Evolutionary conservation across 345 rosid species (phyloP).

Genomic region (Sonneratia alba): DNA sequence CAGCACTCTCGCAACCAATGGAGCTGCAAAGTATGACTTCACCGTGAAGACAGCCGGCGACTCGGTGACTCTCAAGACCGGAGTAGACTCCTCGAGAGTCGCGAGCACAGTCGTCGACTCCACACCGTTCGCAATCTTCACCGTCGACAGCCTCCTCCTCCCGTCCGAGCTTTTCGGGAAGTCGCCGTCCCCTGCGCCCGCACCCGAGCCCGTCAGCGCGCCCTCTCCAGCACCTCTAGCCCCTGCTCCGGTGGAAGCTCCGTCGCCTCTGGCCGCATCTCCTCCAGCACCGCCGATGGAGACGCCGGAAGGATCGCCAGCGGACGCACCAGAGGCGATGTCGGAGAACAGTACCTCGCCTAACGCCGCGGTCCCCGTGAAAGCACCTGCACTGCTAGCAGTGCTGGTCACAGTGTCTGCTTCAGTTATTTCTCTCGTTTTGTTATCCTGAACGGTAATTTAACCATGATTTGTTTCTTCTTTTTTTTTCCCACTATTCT

Average conservation of each 20-base stretch:
- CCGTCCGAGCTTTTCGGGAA: constrained; percentile 63
- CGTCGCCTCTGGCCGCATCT: constrained; percentile 59
- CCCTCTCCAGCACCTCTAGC: constrained; percentile 41
- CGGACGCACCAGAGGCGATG: constrained; percentile 33
- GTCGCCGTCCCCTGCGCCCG: constrained; percentile 65
- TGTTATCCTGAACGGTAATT: constrained; percentile 34
- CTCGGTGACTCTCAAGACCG: constrained; percentile 63
- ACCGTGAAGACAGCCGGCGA: constrained; percentile 55
- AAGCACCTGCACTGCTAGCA: constrained; percentile 29
- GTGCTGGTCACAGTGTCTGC: constrained; percentile 20
- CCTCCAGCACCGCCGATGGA: constrained; percentile 76
- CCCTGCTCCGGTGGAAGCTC: constrained; percentile 37
- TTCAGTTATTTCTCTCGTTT: constrained; percentile 24
- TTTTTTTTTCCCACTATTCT: neutral
- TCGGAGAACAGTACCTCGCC: constrained; percentile 45
- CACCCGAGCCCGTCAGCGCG: constrained; percentile 33
- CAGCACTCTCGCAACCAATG: constrained; percentile 60
- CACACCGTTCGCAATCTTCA: constrained; percentile 58
- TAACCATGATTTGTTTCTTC: neutral
- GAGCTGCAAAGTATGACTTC: constrained; percentile 62
- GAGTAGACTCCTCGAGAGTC: constrained; percentile 54
- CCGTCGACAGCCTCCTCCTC: constrained; percentile 66
- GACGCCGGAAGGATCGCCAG: constrained; percentile 55
- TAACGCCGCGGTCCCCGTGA: constrained; percentile 31
- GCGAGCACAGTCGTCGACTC: constrained; percentile 67